phyloP scores from a whole-genome alignment of 306 rosid genomes.

The Quercus aquifolioides region DNA sequence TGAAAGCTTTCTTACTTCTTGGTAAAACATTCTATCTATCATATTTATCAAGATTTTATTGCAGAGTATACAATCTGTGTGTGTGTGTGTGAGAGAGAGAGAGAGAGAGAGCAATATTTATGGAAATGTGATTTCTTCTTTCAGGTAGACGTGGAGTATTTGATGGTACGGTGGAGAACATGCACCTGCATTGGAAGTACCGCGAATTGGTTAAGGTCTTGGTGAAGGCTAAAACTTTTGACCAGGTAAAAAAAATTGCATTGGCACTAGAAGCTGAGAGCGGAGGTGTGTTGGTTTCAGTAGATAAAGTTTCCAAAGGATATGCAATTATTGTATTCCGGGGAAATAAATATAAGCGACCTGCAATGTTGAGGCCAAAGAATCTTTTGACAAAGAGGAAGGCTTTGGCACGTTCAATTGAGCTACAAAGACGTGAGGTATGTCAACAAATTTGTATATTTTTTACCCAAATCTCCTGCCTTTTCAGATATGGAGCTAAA shows the following conservation, averaged over 20 bases:
- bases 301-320: slow-evolving; percentile 84
- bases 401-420: slow-evolving; percentile 93
- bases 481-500: not conserved
- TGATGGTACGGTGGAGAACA: slow-evolving; percentile 96
- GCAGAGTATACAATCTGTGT: not conserved
- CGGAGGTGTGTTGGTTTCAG: slow-evolving; percentile 89
- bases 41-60: not conserved
- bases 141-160: slow-evolving; percentile 97
- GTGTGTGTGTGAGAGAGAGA: no score
- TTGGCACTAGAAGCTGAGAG: slow-evolving; percentile 96
- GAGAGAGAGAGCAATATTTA: slow-evolving; percentile 11
- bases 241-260: slow-evolving; percentile 78
- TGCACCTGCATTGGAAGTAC: slow-evolving; percentile 99
- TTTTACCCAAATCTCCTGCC: not conserved
- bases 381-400: slow-evolving; percentile 96
- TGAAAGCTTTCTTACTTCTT: slow-evolving; percentile 96
- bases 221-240: slow-evolving; percentile 75
- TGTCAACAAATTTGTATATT: slow-evolving; percentile 5
- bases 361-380: slow-evolving; percentile 82
- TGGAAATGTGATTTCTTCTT: slow-evolving; percentile 23
- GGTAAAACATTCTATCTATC: slow-evolving; percentile 47
- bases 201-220: slow-evolving; percentile 85
- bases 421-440: slow-evolving; percentile 95
- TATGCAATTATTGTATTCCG: slow-evolving; percentile 75
- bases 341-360: slow-evolving; percentile 80